These are phyloP conservation scores for Saturnispora zaruensis DNA, from an alignment of 805 yeast species.

Conservation along the genomic window DNA sequence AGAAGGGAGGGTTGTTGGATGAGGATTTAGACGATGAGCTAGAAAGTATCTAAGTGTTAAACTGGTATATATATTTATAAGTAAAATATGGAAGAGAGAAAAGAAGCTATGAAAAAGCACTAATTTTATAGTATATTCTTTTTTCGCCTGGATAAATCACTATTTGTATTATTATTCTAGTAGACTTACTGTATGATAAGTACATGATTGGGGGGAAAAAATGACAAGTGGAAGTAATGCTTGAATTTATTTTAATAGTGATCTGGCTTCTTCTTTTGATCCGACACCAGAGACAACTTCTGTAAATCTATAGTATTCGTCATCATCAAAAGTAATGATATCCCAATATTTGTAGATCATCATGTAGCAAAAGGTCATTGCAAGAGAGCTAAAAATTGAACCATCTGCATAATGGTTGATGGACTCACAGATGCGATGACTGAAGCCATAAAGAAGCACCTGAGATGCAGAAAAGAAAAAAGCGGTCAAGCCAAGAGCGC, in stretches of 20 bases:
- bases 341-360: slow-evolving; percentile 97
- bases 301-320: slow-evolving; percentile 55
- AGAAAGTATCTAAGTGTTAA: slow-evolving; percentile 18
- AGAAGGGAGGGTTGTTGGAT: slow-evolving; percentile 26
- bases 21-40: slow-evolving; percentile 24
- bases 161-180: not conserved
- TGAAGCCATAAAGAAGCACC: slow-evolving; percentile 61
- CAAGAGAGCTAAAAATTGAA: slow-evolving; percentile 69
- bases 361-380: slow-evolving; percentile 79
- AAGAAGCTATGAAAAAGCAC: not conserved
- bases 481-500: slow-evolving; percentile 65
- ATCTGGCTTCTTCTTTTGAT: slow-evolving; percentile 13
- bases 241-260: slow-evolving; percentile 6
- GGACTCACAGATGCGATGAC: slow-evolving; percentile 54
- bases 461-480: slow-evolving; percentile 80
- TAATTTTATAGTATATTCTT: not conserved
- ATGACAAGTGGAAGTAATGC: not conserved
- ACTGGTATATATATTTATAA: not conserved
- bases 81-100: not conserved
- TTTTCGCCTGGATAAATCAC: not conserved
- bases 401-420: slow-evolving; percentile 89
- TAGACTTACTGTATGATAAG: not conserved
- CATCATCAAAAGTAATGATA: slow-evolving; percentile 87
- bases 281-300: slow-evolving; percentile 20
- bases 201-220: not conserved